Conservation (phyloP, 2,329 filamentous ascomycete species). For the Exophiala viscosa region DNA sequence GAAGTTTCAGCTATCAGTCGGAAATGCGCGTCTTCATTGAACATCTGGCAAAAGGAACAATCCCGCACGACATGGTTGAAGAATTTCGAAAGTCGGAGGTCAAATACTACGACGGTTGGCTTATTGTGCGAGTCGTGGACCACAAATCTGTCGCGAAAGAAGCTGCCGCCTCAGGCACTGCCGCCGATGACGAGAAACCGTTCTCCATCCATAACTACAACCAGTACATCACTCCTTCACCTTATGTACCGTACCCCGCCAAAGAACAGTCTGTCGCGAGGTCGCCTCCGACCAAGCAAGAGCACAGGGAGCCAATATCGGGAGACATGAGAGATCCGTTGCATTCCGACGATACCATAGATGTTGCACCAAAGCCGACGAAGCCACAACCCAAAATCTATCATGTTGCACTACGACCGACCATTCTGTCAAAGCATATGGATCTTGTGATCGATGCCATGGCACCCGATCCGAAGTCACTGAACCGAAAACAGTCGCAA, state of each 20-base stretch:
- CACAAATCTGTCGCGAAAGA: constrained; percentile 67
- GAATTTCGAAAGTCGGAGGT: constrained; percentile 70
- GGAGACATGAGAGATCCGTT: constrained; percentile 11
- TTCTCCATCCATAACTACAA: constrained; percentile 94
- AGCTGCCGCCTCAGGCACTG: constrained; percentile 51
- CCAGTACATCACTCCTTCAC: constrained; percentile 82
- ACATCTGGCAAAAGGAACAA: constrained; percentile 69
- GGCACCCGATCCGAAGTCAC: constrained; percentile 59
- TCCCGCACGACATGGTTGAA: constrained; percentile 85
- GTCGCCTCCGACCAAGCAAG: constrained; percentile 25
- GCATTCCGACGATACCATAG: constrained; percentile 19
- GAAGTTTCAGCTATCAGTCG: constrained; percentile 86
- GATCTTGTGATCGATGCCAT: constrained; percentile 74
- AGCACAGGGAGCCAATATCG: constrained; percentile 17
- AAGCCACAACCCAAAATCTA: constrained; percentile 57
- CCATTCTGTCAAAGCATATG: constrained; percentile 66
- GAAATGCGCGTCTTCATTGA: constrained; percentile 81
- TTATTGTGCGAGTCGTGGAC: constrained; percentile 92
- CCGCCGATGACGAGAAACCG: constrained; percentile 60
- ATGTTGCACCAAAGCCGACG: constrained; percentile 15
- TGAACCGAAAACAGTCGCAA: constrained; percentile 46
- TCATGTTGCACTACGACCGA: constrained; percentile 82
- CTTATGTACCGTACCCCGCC: constrained; percentile 70
- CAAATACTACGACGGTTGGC: constrained; percentile 84
- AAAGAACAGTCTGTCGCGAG: constrained; percentile 41